phyloP scores from a whole-genome alignment of 148 eudicot species.

The Cornus suecica region DNA sequence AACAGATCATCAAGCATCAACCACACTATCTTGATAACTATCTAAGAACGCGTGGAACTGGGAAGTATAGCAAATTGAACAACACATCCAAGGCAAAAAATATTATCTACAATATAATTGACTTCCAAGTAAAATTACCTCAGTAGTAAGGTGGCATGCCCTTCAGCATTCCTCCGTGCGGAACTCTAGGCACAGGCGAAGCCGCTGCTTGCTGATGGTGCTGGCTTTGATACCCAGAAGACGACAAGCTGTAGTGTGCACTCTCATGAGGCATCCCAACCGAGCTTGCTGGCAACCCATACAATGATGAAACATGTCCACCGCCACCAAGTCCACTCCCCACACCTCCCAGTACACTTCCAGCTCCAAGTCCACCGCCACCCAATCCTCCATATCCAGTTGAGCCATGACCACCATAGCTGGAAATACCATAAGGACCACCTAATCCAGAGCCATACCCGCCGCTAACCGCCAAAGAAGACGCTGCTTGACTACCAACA shows the following conservation, averaged over 20 bases:
- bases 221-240: slow-evolving; percentile 51
- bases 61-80: slow-evolving; percentile 3
- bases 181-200: slow-evolving; percentile 61
- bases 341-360: slow-evolving; percentile 32
- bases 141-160: slow-evolving; percentile 53
- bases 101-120: not conserved
- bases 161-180: slow-evolving; percentile 56
- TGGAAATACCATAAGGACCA: slow-evolving; percentile 21
- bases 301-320: slow-evolving; percentile 29
- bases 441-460: slow-evolving; percentile 47
- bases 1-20: not conserved
- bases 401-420: slow-evolving; percentile 17
- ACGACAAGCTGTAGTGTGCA: slow-evolving; percentile 49
- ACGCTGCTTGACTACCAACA: slow-evolving; percentile 16
- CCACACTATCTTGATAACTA: not conserved
- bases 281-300: slow-evolving; percentile 47
- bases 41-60: not conserved
- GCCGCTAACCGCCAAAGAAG: slow-evolving; percentile 41
- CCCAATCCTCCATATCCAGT: slow-evolving; percentile 13
- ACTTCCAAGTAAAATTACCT: slow-evolving; percentile 37
- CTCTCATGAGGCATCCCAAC: slow-evolving; percentile 34
- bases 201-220: slow-evolving; percentile 55
- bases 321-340: slow-evolving; percentile 31
- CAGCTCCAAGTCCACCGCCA: slow-evolving; percentile 25
- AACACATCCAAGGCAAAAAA: not conserved